phyloP scores from a whole-genome alignment of 345 rosid species.

The Limnanthes douglasii region DNA sequence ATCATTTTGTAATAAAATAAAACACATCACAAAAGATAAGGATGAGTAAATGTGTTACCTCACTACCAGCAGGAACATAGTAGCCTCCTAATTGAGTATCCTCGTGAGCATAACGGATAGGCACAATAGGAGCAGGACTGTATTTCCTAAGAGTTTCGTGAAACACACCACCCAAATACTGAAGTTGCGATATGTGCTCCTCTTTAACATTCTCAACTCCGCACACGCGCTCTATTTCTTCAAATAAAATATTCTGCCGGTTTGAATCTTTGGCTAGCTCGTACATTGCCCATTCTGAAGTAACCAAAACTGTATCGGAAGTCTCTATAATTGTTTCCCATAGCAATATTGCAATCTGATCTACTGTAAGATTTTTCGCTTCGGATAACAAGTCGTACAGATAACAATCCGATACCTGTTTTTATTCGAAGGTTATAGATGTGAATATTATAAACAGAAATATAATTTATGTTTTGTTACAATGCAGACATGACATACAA shows the following conservation, averaged over 20 bases:
- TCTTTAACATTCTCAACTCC: constrained; percentile 42
- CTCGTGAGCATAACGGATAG: constrained; percentile 57
- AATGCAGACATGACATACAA: too few relatives aligned
- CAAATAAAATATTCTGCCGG: constrained; percentile 34
- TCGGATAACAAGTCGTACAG: constrained; percentile 45
- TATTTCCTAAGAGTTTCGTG: constrained; percentile 79
- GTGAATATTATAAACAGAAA: background rate
- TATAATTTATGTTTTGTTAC: too few relatives aligned
- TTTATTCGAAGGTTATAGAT: background rate
- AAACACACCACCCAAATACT: constrained; percentile 49
- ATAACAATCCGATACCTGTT: constrained; percentile 45
- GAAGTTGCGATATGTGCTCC: constrained; percentile 40
- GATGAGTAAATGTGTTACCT: constrained; percentile 19
- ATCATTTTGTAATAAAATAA: background rate
- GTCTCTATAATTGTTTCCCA: constrained; percentile 78
- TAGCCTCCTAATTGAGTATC: constrained; percentile 72
- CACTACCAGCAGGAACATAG: constrained; percentile 53
- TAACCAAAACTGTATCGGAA: constrained; percentile 61
- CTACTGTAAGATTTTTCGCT: constrained; percentile 39
- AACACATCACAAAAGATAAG: background rate
- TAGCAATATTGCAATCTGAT: constrained; percentile 41
- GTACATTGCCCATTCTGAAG: constrained; percentile 84
- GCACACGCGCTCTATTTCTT: constrained; percentile 34
- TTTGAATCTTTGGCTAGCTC: constrained; percentile 61
- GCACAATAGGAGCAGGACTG: constrained; percentile 61